Conservation (phyloP, 2,329 filamentous ascomycete species). For the Geosmithia flava region DNA sequence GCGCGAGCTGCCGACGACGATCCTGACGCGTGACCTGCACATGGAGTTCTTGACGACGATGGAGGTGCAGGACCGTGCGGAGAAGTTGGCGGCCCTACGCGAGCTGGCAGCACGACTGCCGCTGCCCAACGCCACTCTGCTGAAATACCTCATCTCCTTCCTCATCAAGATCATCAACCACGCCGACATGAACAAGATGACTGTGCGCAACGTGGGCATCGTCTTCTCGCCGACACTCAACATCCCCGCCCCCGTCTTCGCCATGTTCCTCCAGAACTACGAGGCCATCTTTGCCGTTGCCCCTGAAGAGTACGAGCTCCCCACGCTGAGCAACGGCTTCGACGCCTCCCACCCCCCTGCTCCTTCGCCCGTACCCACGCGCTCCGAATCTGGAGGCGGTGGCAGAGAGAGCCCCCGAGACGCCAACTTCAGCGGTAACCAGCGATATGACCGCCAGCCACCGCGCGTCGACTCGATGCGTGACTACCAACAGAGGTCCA, state of each 20-base stretch:
- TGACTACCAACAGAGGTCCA: conserved; percentile 14
- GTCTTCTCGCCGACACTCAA: conserved; percentile 97
- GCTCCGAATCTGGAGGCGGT: not conserved
- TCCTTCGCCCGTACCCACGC: too few species aligned
- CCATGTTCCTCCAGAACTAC: conserved; percentile 85
- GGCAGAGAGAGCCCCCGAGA: not conserved
- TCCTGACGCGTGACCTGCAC: conserved; percentile 83
- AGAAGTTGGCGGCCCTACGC: conserved; percentile 68
- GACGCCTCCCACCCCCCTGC: not conserved
- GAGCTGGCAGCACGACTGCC: conserved; percentile 72
- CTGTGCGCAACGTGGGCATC: conserved; percentile 90
- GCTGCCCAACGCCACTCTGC: conserved; percentile 63
- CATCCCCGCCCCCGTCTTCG: conserved; percentile 89
- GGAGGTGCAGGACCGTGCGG: conserved; percentile 60
- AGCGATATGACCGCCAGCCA: conserved; percentile 9
- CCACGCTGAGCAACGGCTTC: conserved; percentile 14
- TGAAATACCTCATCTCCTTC: conserved; percentile 79
- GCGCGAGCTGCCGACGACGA: conserved; percentile 80
- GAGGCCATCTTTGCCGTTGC: conserved; percentile 69
- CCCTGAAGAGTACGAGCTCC: conserved; percentile 50
- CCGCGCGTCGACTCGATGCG: conserved; percentile 19
- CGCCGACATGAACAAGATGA: conserved; percentile 91
- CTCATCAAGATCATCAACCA: conserved; percentile 89
- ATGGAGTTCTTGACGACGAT: conserved; percentile 77
- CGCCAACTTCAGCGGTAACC: not conserved